Base-by-base conservation (phyloP, 805 yeast species). In the Saccharomycopsis lassenensis region DNA sequence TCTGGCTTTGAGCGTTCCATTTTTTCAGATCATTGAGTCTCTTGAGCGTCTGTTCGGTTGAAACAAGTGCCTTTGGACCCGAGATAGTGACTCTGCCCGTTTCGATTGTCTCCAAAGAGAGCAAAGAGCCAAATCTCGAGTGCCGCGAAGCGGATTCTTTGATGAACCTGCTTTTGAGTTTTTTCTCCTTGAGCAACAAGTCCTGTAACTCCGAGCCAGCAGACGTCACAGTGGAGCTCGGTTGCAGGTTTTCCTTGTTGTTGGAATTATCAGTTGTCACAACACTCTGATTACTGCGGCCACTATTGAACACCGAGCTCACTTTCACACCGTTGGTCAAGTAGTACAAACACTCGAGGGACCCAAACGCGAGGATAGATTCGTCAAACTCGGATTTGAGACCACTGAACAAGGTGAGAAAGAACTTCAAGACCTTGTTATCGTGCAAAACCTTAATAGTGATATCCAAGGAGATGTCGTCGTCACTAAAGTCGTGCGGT, bases 91-190 rank as follows among this genome's bases (percentile, higher is more conserved):
- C 55, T 20, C 81, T 62, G 3, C 61, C 64, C 20, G 74, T 63
- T 36, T 76, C 75, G 17, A 68, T 65, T 14, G 78, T 71, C 41
- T 77, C 74, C 21, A 89, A 63, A 2, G 94, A 77, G 7, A 86
- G 56, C 44, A 87, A 60, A 0, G 96, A 77, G 1, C 98, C 98
- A 60, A 89, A 89, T 35, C 94, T 67, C 2, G 91, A 87, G 52
- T 89, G 98, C 31, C 98, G 67, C 1, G 84, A 66, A 1, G 82
- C 69, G 1, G 75, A 61, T 35, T 63, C 57, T 53, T 67, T 69
- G 20, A 63, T 61, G 33, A 74, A 65, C 23, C 55, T 51, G 27
- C 58, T 61, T 40, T 70, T 72, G 41, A 77, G 52, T 22, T 65
- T 63, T 15, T 67, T 62, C 50, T 89, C 96, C 36, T 67, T 67